These are phyloP conservation scores for Hylodesmum podocarpum DNA, from an alignment of 306 rosid genomes.

Conservation along the genomic window DNA sequence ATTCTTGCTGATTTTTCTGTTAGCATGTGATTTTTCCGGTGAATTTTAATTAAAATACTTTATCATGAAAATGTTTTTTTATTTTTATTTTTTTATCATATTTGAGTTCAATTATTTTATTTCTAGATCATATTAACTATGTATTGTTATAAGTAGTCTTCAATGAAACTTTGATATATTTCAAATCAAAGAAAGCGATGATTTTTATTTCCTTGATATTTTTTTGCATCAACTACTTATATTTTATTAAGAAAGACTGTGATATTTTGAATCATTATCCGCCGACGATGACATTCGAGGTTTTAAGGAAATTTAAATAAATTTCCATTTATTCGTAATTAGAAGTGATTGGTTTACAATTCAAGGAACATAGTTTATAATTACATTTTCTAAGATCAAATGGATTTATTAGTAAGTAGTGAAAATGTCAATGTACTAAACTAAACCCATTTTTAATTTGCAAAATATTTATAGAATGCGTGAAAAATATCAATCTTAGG, in stretches of 20 bases:
- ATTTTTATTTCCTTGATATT: neutral
- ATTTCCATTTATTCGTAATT: neutral
- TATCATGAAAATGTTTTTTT: neutral
- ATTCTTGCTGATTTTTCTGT: too few relatives aligned
- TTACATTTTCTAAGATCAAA: too few relatives aligned
- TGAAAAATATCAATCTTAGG: too few relatives aligned
- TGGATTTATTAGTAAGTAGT: too few relatives aligned
- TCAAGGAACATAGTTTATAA: neutral
- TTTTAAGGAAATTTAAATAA: neutral
- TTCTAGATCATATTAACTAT: neutral
- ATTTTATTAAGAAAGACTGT: neutral
- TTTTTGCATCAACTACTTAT: neutral
- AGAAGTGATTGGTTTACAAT: neutral
- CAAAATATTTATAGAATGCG: too few relatives aligned
- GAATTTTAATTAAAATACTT: neutral
- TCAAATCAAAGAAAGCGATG: neutral
- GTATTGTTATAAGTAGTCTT: neutral
- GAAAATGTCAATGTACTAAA: too few relatives aligned
- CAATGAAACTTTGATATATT: neutral
- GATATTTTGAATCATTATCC: neutral
- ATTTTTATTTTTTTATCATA: neutral
- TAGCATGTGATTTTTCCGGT: too few relatives aligned
- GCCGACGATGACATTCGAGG: neutral
- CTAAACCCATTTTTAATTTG: too few relatives aligned
- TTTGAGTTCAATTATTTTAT: neutral